Evolutionary conservation across 2,329 filamentous ascomycete genomes (phyloP).

Genomic region (Stemphylium vesicarium): DNA sequence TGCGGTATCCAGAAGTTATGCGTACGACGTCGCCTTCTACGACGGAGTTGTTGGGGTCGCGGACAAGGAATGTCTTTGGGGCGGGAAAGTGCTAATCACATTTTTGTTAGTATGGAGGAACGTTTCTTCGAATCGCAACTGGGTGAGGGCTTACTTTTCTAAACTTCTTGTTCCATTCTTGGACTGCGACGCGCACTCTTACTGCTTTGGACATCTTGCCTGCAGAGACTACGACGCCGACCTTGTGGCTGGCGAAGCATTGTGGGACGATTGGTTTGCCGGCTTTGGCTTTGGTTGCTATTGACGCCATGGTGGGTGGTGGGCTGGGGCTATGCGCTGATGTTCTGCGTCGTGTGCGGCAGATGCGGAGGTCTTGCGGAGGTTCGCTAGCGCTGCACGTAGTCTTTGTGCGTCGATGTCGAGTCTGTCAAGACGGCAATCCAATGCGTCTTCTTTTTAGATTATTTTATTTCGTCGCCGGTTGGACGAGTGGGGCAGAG

Average conservation of each 20-base stretch:
- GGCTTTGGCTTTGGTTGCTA: conserved; percentile 26
- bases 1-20: conserved; percentile 70
- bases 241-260: conserved; percentile 38
- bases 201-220: conserved; percentile 81
- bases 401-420: neutral
- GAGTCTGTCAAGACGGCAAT: conserved; percentile 20
- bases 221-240: conserved; percentile 76
- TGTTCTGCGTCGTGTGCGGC: conserved; percentile 11
- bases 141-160: conserved; percentile 65
- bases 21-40: conserved; percentile 76
- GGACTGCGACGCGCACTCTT: conserved; percentile 74
- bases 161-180: conserved; percentile 74
- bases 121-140: neutral
- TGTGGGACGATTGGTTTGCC: conserved; percentile 33
- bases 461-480: neutral
- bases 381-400: conserved; percentile 8
- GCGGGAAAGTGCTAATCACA: conserved; percentile 66
- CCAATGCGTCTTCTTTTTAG: conserved; percentile 26
- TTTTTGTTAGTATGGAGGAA: conserved; percentile 7
- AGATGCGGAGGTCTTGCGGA: conserved; percentile 17
- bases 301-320: conserved; percentile 28
- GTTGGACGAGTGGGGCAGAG: conserved; percentile 2
- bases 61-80: conserved; percentile 71
- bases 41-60: conserved; percentile 78
- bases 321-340: conserved; percentile 1